Conservation (phyloP, 1,139 yeast species). For the Candida glucosophila region DNA sequence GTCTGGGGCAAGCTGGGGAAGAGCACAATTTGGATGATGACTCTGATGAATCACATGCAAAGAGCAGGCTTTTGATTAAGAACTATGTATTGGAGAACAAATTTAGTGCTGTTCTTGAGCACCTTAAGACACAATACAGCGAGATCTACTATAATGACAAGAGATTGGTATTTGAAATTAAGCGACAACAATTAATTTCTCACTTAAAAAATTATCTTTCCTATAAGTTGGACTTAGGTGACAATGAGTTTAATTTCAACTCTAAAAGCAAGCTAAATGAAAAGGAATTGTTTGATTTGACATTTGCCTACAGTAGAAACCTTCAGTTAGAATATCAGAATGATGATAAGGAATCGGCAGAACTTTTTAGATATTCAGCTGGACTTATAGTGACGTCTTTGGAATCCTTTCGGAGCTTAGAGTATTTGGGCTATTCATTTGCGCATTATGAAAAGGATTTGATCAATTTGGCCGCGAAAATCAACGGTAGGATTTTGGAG, state of each 20-base stretch:
- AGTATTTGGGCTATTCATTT: constrained; percentile 13
- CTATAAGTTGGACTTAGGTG: constrained; percentile 9
- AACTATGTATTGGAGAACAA: constrained; percentile 36
- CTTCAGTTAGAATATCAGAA: constrained; percentile 23
- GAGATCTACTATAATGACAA: constrained; percentile 24
- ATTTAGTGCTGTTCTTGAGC: constrained; percentile 37
- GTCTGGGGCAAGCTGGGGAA: too few species aligned
- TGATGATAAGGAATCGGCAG: constrained; percentile 7
- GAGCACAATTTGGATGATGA: constrained; percentile 5
- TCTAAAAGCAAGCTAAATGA: constrained; percentile 7
- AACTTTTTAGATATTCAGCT: constrained; percentile 19
- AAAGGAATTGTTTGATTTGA: constrained; percentile 9
- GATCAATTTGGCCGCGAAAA: constrained; percentile 11
- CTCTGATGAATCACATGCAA: constrained; percentile 22
- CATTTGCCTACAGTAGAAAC: constrained; percentile 35
- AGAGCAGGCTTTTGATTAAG: constrained; percentile 45
- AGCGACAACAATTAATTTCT: constrained; percentile 40
- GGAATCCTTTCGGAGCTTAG: constrained; percentile 15
- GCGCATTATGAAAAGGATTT: constrained; percentile 14
- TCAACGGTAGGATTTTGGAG: constrained; percentile 22
- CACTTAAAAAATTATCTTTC: constrained; percentile 17
- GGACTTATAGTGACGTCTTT: constrained; percentile 20
- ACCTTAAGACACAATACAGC: constrained; percentile 38
- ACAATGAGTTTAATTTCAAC: constrained; percentile 12
- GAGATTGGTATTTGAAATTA: constrained; percentile 45